Conservation (phyloP, 495 filamentous ascomycete species). For the Podospora pseudocomata region DNA sequence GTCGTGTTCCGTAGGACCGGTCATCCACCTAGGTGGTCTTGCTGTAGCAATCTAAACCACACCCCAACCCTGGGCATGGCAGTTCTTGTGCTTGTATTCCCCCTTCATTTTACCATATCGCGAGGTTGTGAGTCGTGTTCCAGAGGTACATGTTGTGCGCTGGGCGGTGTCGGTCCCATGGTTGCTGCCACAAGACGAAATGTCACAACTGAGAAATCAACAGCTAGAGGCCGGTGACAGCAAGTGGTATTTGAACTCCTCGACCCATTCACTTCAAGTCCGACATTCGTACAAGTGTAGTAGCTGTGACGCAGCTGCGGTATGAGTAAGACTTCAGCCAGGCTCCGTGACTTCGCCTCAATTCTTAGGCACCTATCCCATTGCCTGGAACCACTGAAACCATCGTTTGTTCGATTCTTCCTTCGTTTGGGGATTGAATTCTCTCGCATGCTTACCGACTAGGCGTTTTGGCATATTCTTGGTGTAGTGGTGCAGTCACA, state of each 20-base stretch:
- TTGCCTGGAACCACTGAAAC: neutral
- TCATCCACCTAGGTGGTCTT: too few relatives aligned
- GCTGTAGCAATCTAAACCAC: too few relatives aligned
- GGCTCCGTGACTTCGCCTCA: neutral
- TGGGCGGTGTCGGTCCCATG: too few relatives aligned
- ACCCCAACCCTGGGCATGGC: too few relatives aligned
- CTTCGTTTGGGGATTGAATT: neutral
- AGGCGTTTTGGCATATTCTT: neutral
- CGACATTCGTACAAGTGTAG: neutral
- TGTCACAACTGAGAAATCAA: too few relatives aligned
- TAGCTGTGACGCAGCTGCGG: neutral
- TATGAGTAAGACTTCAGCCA: neutral
- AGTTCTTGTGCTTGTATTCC: too few relatives aligned
- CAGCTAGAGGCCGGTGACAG: too few relatives aligned
- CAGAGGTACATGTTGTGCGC: too few relatives aligned
- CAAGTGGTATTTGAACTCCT: neutral
- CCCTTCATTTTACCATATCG: too few relatives aligned
- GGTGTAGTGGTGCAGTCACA: neutral
- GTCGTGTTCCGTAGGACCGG: too few relatives aligned
- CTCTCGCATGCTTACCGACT: neutral
- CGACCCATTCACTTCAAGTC: neutral
- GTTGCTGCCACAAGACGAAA: too few relatives aligned
- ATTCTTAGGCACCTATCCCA: neutral
- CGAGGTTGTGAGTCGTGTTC: too few relatives aligned
- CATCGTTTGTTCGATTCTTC: neutral